phyloP scores from a whole-genome alignment of 108 stramenopile genomes.

The Fragilariopsis cylindrus region DNA sequence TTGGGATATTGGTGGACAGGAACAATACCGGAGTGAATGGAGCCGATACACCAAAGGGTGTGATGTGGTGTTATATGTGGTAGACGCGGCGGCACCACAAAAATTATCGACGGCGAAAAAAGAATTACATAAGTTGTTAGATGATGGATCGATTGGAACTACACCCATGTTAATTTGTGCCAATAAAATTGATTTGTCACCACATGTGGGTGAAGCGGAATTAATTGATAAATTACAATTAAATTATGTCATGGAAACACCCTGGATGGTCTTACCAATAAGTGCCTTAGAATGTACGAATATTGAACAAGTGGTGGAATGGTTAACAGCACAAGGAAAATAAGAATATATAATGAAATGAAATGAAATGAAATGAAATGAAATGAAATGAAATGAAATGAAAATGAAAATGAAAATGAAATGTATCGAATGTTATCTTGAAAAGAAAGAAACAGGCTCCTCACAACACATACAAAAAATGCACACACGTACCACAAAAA shows the following conservation, averaged over 20 bases:
- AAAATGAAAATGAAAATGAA: not conserved
- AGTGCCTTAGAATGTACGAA: slow-evolving; percentile 88
- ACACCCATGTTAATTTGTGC: slow-evolving; percentile 92
- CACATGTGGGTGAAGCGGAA: slow-evolving; percentile 84
- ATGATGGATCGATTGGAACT: slow-evolving; percentile 86
- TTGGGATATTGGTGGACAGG: slow-evolving; percentile 96
- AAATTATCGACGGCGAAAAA: slow-evolving; percentile 88
- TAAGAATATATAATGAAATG: slow-evolving; percentile 7
- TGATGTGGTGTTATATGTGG: slow-evolving; percentile 95
- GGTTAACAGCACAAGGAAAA: slow-evolving; percentile 91
- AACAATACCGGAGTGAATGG: slow-evolving; percentile 94
- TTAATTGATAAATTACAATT: slow-evolving; percentile 90
- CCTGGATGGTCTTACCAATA: slow-evolving; percentile 96
- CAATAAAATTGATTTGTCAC: slow-evolving; percentile 94
- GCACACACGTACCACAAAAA: too few relatives aligned
- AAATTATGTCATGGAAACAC: slow-evolving; percentile 95
- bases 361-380: not conserved
- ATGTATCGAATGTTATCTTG: not conserved
- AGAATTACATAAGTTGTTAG: slow-evolving; percentile 93
- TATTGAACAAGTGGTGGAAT: slow-evolving; percentile 94
- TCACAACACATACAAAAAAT: too few relatives aligned
- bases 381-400: not conserved
- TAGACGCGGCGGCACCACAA: slow-evolving; percentile 89
- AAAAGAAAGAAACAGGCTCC: too few relatives aligned
- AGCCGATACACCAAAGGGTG: slow-evolving; percentile 91